These are phyloP conservation scores for Peniophora sp. DNA, from an alignment of 1,284 basidiomycete genomes.

Conservation along the genomic window DNA sequence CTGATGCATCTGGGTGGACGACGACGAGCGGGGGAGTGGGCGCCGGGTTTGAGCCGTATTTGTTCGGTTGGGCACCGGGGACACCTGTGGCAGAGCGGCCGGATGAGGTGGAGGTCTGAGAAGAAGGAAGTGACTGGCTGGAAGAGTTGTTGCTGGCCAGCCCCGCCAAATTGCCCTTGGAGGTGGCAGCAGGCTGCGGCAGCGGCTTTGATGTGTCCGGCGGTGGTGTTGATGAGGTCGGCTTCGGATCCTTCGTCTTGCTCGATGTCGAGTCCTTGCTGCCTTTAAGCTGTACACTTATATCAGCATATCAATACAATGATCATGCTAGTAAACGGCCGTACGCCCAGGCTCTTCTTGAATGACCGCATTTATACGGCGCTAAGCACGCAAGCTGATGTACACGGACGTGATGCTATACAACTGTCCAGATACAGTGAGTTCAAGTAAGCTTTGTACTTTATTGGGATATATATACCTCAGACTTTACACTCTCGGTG, in stretches of 20 bases:
- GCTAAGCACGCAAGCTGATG: no score
- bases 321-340: no score
- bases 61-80: constrained; percentile 40
- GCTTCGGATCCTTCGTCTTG: constrained; percentile 60
- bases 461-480: no score
- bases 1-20: constrained; percentile 73
- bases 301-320: constrained; percentile 3
- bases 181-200: constrained; percentile 34
- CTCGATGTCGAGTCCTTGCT: constrained; percentile 57
- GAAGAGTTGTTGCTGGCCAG: constrained; percentile 34
- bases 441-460: no score
- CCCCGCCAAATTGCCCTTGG: constrained; percentile 25
- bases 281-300: constrained; percentile 46
- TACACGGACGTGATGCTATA: no score
- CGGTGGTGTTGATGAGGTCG: constrained; percentile 60
- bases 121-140: constrained; percentile 38
- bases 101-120: constrained; percentile 20
- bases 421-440: no score
- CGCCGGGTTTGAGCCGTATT: constrained; percentile 41
- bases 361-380: no score
- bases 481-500: no score
- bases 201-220: constrained; percentile 58
- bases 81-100: constrained; percentile 18
- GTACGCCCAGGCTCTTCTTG: no score
- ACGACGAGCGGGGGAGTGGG: constrained; percentile 84